Base-by-base conservation (phyloP, 129 eudicot genomes). In the Lactuca saligna region DNA sequence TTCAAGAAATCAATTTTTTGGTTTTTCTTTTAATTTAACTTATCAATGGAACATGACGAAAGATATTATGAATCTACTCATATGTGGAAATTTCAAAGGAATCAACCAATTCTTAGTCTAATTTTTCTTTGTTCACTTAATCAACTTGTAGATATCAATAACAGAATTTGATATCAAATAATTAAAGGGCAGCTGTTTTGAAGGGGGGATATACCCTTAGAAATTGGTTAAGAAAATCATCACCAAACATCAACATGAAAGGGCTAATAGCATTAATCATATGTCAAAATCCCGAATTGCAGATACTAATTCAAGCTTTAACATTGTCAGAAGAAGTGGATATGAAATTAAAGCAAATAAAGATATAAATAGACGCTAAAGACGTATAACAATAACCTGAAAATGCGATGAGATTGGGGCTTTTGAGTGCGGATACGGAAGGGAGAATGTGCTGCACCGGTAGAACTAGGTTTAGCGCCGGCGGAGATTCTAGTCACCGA, bases 361-460 rank as follows among this genome's bases (percentile, higher is more conserved):
- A 33, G 14, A 13, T 13, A 14, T 35, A 38, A 61, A 50, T 50
- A 2, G 42, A 63, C 14, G 63, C 34, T 14, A 61, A 57, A 59
- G 46, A 17, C 29, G 61, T 48, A 33, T 10, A 37, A 37, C 7
- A 46, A 38, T 6, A 17, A 90, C 97, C 97, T 90, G 85, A 90
- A 82, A 75, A 90, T 67, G 79, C 85, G 88, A 64, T 82, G 79
- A 50, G 91, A 72, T 33, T 74, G 74, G 67, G 88, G 88, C 12
- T 82, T 84, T 38, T 75, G 88, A 51, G 88, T 42, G 54, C 87
- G 77, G 65, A 71, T 37, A 41, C 82, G 85, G 72, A 89, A 84
- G 4, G 94, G 83, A 55, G 90, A 81, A 5, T 72, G 71, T 4
- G 91, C 16, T 11, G 83, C 75, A 57, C 34, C 38, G 10, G 51